A percentile compares a stretch with the other conserved stretches of the same genome.
These are phyloP conservation scores for Penicillium sp. DNA, from an alignment of 2,329 filamentous ascomycete species.

Conservation along the genomic window DNA sequence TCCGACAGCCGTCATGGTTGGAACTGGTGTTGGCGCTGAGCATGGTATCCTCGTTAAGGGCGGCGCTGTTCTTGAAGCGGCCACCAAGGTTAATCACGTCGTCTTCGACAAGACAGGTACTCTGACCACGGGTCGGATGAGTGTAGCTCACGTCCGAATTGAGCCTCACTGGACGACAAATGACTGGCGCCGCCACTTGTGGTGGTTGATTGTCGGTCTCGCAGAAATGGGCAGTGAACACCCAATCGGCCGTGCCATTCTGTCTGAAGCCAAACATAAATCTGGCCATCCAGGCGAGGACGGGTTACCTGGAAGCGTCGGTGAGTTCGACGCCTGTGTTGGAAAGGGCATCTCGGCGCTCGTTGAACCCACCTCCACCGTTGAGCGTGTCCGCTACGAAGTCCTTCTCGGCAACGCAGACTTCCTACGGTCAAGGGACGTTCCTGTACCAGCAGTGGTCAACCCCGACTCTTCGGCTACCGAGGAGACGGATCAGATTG, in stretches of 20 bases:
- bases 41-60: constrained; percentile 98
- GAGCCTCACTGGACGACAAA: constrained; percentile 68
- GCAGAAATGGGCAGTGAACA: constrained; percentile 96
- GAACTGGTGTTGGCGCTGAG: constrained; percentile 93
- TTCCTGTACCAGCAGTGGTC: constrained; percentile 51
- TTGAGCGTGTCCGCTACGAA: constrained; percentile 70
- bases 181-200: constrained; percentile 70
- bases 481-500: constrained; percentile 28
- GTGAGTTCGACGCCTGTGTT: constrained; percentile 79
- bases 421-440: constrained; percentile 71
- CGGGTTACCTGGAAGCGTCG: constrained; percentile 77
- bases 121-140: constrained; percentile 94
- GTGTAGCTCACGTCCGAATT: constrained; percentile 71
- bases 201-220: constrained; percentile 97
- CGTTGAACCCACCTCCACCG: constrained; percentile 72
- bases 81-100: constrained; percentile 85
- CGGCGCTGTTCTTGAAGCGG: constrained; percentile 85
- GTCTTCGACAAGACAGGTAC: constrained; percentile 97
- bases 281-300: constrained; percentile 72
- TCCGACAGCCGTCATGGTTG: constrained; percentile 97
- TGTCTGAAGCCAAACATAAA: constrained; percentile 72
- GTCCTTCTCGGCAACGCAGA: constrained; percentile 82
- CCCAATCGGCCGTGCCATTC: constrained; percentile 87
- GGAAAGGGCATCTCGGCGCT: constrained; percentile 81
- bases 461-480: constrained; percentile 36